A percentile compares a stretch with the other conserved stretches of the same genome.
phyloP scores from a whole-genome alignment of 2,329 filamentous ascomycete genomes.

The Apiospora phragmitis region DNA sequence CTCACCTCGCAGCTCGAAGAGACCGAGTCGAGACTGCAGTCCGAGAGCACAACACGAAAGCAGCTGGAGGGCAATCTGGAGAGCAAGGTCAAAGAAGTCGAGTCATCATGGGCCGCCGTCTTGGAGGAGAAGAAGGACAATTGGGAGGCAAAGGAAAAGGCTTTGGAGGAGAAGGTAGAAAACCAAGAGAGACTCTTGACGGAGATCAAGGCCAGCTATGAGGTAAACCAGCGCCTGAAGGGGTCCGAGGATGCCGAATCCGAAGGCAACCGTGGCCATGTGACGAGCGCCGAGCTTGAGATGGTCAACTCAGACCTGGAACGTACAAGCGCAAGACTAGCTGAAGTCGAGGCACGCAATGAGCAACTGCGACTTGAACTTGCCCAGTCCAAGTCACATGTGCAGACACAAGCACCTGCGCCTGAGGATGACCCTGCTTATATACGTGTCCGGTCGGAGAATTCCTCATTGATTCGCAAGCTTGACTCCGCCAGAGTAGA shows the following conservation, averaged over 20 bases:
- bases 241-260: conserved; percentile 65
- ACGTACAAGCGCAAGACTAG: conserved; percentile 80
- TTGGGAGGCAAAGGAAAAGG: conserved; percentile 92
- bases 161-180: conserved; percentile 88
- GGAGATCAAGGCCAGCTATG: conserved; percentile 95
- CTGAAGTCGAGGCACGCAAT: conserved; percentile 90
- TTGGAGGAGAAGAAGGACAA: conserved; percentile 93
- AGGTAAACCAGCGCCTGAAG: conserved; percentile 88
- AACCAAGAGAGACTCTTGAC: conserved; percentile 89
- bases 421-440: conserved; percentile 89
- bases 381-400: conserved; percentile 80
- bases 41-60: conserved; percentile 71
- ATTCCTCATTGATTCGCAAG: conserved; percentile 86
- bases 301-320: conserved; percentile 92
- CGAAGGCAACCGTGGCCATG: conserved; percentile 59
- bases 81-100: conserved; percentile 81
- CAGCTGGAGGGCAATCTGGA: conserved; percentile 78
- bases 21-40: conserved; percentile 75
- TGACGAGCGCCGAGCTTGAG: conserved; percentile 87
- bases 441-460: conserved; percentile 87
- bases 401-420: conserved; percentile 59
- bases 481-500: conserved; percentile 83
- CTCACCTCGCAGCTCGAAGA: conserved; percentile 83
- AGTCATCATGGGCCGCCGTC: conserved; percentile 86
- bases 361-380: conserved; percentile 90